Percentiles rank a stretch among this genome's conserved stretches.
Evolutionary conservation across 139 green algal species (phyloP).

Genomic region (Penium margaritaceum): DNA sequence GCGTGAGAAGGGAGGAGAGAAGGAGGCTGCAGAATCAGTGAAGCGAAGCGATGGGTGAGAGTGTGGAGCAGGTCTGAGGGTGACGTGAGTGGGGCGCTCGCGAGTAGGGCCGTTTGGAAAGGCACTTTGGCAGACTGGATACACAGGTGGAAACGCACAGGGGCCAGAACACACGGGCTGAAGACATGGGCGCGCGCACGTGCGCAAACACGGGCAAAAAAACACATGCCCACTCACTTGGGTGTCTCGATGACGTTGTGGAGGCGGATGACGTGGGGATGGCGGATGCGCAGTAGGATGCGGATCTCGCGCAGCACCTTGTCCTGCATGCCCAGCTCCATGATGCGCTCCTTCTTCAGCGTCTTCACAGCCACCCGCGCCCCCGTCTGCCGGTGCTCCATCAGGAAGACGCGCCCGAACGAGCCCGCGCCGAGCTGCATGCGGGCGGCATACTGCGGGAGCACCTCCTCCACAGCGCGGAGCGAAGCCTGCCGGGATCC

Average conservation of each 20-base stretch:
- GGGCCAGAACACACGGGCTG: too few relatives aligned
- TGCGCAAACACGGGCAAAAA: too few relatives aligned
- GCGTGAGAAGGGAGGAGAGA: too few relatives aligned
- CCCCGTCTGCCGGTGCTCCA: constrained; percentile 36
- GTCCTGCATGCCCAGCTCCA: constrained; percentile 32
- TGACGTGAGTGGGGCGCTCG: too few relatives aligned
- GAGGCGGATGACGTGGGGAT: constrained; percentile 41
- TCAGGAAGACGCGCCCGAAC: constrained; percentile 37
- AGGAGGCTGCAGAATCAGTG: too few relatives aligned
- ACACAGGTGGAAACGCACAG: too few relatives aligned
- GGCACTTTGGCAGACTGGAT: too few relatives aligned
- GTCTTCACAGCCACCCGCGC: constrained; percentile 30
- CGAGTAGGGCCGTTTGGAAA: too few relatives aligned
- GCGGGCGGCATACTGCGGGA: constrained; percentile 23
- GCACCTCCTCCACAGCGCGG: constrained; percentile 32
- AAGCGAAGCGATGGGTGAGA: too few relatives aligned
- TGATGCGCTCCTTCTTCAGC: constrained; percentile 42
- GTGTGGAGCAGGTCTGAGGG: too few relatives aligned
- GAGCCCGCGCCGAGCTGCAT: constrained; percentile 28
- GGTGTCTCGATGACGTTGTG: constrained; percentile 38
- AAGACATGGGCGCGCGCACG: too few relatives aligned
- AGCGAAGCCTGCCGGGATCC: not conserved
- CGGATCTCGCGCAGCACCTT: constrained; percentile 35
- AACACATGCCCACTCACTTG: constrained; percentile 8
- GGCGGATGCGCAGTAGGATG: constrained; percentile 15